Evolutionary conservation across 2,329 filamentous ascomycete species (phyloP).

Genomic region (Zopfia rhizophila): DNA sequence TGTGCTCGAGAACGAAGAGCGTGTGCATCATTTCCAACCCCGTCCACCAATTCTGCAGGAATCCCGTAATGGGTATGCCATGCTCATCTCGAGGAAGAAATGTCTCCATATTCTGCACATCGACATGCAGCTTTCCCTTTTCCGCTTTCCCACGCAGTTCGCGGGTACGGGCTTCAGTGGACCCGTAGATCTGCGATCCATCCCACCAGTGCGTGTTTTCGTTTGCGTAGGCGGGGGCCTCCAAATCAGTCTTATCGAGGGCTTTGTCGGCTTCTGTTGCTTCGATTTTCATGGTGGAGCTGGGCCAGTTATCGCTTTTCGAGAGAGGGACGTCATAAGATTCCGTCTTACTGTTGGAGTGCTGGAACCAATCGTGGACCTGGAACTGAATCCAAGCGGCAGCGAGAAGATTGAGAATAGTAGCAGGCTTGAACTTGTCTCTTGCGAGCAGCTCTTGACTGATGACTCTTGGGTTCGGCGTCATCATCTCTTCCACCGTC

Average conservation of each 20-base stretch:
- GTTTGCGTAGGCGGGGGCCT: constrained; percentile 56
- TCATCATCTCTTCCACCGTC: constrained; percentile 55
- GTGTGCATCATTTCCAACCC: constrained; percentile 60
- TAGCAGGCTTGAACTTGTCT: constrained; percentile 58
- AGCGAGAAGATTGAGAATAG: constrained; percentile 58
- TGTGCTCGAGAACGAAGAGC: constrained; percentile 60
- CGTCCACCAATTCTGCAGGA: constrained; percentile 60
- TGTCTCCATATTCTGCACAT: constrained; percentile 41
- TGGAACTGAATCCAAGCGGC: constrained; percentile 64
- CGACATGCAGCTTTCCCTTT: constrained; percentile 55
- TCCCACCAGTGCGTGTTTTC: constrained; percentile 60
- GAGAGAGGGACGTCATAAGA: constrained; percentile 49
- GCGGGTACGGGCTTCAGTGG: constrained; percentile 49
- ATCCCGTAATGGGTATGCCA: constrained; percentile 55
- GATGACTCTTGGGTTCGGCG: constrained; percentile 57
- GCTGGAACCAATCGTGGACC: constrained; percentile 44
- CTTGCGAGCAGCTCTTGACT: constrained; percentile 56
- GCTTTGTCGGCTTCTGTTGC: constrained; percentile 48
- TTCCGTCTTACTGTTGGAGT: constrained; percentile 37
- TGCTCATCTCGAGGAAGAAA: constrained; percentile 55
- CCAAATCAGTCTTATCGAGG: constrained; percentile 49
- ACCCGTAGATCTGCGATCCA: constrained; percentile 60
- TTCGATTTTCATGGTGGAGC: constrained; percentile 50
- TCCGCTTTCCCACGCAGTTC: constrained; percentile 46
- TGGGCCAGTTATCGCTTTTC: constrained; percentile 48